Percentiles rank a stretch among this genome's conserved stretches.
These are phyloP conservation scores for Obba rivulosa DNA, from an alignment of 768 basidiomycete species.

Conservation along the genomic window DNA sequence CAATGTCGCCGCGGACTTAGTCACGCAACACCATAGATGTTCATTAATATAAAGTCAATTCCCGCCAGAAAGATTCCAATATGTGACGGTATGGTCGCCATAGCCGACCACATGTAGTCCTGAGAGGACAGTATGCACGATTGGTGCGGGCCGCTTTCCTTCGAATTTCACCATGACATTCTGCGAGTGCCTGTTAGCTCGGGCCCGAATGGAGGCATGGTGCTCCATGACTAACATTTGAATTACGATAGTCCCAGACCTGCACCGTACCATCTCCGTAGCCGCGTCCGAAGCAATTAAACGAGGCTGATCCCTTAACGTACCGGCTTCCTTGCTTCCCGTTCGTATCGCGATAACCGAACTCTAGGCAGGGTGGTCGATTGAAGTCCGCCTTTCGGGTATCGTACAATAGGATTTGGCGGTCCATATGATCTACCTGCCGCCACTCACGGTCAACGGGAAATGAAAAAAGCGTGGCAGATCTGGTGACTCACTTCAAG, in stretches of 20 bases:
- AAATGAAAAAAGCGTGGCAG: not conserved
- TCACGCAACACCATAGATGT: not conserved
- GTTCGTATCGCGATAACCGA: constrained; percentile 34
- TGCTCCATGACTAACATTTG: constrained; percentile 30
- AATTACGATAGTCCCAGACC: constrained; percentile 47
- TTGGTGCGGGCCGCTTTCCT: constrained; percentile 27
- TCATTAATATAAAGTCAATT: not conserved
- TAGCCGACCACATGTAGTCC: constrained; percentile 37
- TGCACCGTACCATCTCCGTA: constrained; percentile 35
- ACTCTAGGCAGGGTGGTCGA: constrained; percentile 35
- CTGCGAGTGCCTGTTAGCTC: constrained; percentile 21
- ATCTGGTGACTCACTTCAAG: constrained; percentile 38
- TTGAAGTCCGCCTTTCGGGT: constrained; percentile 34
- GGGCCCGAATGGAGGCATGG: not conserved
- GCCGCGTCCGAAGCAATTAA: constrained; percentile 40
- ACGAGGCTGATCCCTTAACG: constrained; percentile 34
- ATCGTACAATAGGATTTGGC: constrained; percentile 47
- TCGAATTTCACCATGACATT: constrained; percentile 29
- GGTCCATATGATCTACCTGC: constrained; percentile 45
- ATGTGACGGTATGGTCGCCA: constrained; percentile 34
- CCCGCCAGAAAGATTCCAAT: constrained; percentile 15
- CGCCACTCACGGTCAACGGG: not conserved
- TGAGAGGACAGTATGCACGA: constrained; percentile 36
- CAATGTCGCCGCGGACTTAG: not conserved
- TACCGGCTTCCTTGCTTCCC: constrained; percentile 14